These are phyloP conservation scores for Scutellaria barbata DNA, from an alignment of 257 asterid species.

Conservation along the genomic window DNA sequence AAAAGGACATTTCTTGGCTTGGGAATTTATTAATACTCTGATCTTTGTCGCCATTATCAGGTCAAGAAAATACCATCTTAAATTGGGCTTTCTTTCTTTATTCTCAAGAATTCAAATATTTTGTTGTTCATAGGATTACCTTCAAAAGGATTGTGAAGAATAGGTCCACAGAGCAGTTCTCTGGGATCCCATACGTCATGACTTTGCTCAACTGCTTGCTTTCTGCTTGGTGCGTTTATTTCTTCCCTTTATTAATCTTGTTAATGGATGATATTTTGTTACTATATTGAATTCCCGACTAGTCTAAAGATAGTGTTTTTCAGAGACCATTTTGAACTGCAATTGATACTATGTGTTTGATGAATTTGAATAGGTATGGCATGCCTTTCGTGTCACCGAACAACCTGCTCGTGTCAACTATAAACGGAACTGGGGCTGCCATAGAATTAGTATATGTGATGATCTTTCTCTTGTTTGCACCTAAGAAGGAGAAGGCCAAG, in stretches of 20 bases:
- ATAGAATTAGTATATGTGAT: conserved; percentile 63
- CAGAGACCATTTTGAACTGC: neutral
- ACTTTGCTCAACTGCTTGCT: conserved; percentile 89
- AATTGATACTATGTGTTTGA: neutral
- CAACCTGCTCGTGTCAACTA: conserved; percentile 71
- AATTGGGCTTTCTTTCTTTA: neutral
- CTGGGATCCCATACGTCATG: conserved; percentile 87
- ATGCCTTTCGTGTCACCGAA: conserved; percentile 88
- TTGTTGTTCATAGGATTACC: conserved; percentile 58
- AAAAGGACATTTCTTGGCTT: conserved; percentile 25
- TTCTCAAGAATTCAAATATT: neutral
- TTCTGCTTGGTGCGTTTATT: conserved; percentile 64
- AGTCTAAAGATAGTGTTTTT: too few relatives aligned
- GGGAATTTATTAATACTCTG: neutral
- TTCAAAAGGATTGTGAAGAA: conserved; percentile 69
- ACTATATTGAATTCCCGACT: too few relatives aligned
- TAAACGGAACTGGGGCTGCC: conserved; percentile 75
- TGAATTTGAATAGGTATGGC: conserved; percentile 69
- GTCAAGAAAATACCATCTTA: conserved; percentile 13
- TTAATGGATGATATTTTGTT: neutral
- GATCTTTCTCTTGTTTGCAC: conserved; percentile 59
- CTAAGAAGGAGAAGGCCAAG: conserved; percentile 62
- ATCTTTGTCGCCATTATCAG: conserved; percentile 2
- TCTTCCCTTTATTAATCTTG: neutral
- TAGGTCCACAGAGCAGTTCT: conserved; percentile 72